Evolutionary conservation across 192 early-diverging fungal species (phyloP).

Genomic region (Linderina pennispora): DNA sequence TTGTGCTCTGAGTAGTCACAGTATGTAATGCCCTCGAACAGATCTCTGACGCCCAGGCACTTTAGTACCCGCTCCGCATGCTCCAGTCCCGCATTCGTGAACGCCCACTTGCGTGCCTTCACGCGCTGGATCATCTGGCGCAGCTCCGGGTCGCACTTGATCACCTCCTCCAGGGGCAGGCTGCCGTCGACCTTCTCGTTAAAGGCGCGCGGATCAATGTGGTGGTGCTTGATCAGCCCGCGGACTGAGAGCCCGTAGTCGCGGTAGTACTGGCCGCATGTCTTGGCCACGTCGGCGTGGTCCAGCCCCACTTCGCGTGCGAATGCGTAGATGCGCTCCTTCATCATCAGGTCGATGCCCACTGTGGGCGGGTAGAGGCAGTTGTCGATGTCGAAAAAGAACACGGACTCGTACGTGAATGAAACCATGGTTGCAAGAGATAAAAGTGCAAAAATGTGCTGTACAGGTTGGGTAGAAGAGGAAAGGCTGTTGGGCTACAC

Average conservation of each 20-base stretch:
- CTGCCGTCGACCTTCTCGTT: slow-evolving; percentile 59
- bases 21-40: slow-evolving; percentile 72
- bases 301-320: slow-evolving; percentile 53
- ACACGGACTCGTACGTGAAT: slow-evolving; percentile 26
- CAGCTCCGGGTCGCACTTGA: slow-evolving; percentile 55
- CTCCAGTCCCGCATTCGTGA: slow-evolving; percentile 69
- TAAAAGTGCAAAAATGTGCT: no score
- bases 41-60: slow-evolving; percentile 56
- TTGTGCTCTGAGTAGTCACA: slow-evolving; percentile 63
- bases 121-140: slow-evolving; percentile 53
- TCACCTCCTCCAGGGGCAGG: slow-evolving; percentile 57
- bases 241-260: slow-evolving; percentile 70
- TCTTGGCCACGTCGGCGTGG: slow-evolving; percentile 39
- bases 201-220: slow-evolving; percentile 61
- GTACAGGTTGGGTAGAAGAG: no score
- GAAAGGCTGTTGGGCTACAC: no score
- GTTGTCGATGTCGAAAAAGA: slow-evolving; percentile 83
- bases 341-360: slow-evolving; percentile 53
- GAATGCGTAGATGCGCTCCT: slow-evolving; percentile 56
- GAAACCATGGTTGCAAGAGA: slow-evolving; percentile 6
- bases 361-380: slow-evolving; percentile 56
- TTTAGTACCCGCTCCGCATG: slow-evolving; percentile 65
- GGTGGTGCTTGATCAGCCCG: slow-evolving; percentile 63
- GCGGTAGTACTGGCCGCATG: slow-evolving; percentile 54
- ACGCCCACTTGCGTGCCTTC: slow-evolving; percentile 62